phyloP scores from a whole-genome alignment of 2,329 filamentous ascomycete genomes.

The Zymoseptoria crescenta region DNA sequence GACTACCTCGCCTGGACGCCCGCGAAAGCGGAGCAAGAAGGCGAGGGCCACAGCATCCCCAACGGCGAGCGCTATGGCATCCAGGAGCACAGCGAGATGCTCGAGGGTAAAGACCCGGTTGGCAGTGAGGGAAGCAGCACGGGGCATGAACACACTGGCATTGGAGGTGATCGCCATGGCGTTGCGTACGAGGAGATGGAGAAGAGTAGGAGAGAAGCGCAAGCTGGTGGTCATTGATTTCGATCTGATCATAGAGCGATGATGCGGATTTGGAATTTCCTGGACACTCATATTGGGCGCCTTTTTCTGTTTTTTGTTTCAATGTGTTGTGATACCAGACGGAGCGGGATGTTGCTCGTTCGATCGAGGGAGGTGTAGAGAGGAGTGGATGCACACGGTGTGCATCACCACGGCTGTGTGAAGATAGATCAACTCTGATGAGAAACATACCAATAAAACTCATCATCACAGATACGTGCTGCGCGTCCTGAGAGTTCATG shows the following conservation, averaged over 20 bases:
- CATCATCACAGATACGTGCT: neutral
- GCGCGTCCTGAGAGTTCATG: too few species aligned
- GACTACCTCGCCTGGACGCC: constrained; percentile 86
- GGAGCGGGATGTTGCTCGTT: neutral
- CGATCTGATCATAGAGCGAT: neutral
- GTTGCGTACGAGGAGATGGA: constrained; percentile 41
- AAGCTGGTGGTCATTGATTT: constrained; percentile 12
- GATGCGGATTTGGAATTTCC: neutral
- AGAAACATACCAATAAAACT: neutral
- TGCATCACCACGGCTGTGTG: neutral
- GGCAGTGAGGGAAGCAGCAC: constrained; percentile 33
- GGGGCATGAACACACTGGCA: constrained; percentile 40
- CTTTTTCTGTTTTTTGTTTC: neutral
- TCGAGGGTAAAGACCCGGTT: constrained; percentile 48
- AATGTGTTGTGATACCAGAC: neutral
- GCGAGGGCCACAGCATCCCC: constrained; percentile 53
- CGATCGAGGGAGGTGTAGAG: neutral
- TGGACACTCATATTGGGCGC: neutral
- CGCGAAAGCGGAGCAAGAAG: constrained; percentile 56
- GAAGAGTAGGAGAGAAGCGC: constrained; percentile 13
- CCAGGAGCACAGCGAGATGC: constrained; percentile 56
- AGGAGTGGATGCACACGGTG: neutral
- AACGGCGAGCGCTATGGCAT: constrained; percentile 56
- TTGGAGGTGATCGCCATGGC: constrained; percentile 47
- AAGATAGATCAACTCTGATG: neutral